Conservation (phyloP, 768 basidiomycete species). For the Tephrocybe sp. region DNA sequence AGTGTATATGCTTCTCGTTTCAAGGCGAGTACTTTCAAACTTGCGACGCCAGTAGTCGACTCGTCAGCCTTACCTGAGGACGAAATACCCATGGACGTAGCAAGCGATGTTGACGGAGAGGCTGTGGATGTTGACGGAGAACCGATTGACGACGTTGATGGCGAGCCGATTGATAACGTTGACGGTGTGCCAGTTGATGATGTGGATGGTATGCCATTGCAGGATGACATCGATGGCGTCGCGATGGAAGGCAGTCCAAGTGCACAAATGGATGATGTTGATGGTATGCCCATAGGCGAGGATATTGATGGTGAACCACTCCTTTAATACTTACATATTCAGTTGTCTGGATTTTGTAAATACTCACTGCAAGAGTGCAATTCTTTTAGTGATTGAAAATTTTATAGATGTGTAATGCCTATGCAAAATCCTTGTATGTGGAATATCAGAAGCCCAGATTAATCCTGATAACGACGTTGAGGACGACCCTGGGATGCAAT, state of each 20-base stretch:
- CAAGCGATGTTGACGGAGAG: conserved; percentile 38
- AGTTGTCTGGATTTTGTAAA: neutral
- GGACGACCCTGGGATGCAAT: conserved; percentile 42
- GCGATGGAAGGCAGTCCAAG: conserved; percentile 20
- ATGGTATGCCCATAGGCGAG: conserved; percentile 18
- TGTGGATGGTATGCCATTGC: conserved; percentile 45
- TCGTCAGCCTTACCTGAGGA: conserved; percentile 22
- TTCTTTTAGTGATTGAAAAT: neutral
- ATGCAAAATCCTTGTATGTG: conserved; percentile 4
- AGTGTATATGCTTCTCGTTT: conserved; percentile 53
- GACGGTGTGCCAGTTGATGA: conserved; percentile 44
- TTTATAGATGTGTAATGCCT: conserved; percentile 1
- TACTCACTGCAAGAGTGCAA: too few species aligned
- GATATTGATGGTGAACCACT: conserved; percentile 8
- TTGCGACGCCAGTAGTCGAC: conserved; percentile 41
- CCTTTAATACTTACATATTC: neutral
- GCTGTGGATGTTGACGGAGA: conserved; percentile 50
- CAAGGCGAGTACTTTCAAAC: conserved; percentile 76
- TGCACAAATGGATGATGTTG: conserved; percentile 20
- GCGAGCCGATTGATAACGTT: conserved; percentile 36
- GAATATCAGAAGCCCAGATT: conserved; percentile 4
- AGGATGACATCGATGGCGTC: conserved; percentile 39
- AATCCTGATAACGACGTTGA: conserved; percentile 37
- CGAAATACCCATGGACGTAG: conserved; percentile 28
- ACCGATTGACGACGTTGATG: conserved; percentile 30